phyloP scores from a whole-genome alignment of 1,139 yeast genomes.

The Suhomyces maxii region DNA sequence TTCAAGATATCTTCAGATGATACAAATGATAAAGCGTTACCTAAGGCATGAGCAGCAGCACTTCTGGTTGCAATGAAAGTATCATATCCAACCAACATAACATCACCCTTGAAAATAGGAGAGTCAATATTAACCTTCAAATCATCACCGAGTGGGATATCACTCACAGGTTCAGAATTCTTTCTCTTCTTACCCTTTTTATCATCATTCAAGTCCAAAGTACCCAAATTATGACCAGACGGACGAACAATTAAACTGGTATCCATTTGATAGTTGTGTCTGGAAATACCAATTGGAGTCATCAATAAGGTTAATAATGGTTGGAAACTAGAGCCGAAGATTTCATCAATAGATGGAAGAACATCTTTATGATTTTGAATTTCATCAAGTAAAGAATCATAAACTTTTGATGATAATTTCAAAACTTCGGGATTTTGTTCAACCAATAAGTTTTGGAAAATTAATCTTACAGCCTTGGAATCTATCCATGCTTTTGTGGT shows the following conservation, averaged over 20 bases:
- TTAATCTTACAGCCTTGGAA: constrained; percentile 65
- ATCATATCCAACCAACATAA: constrained; percentile 77
- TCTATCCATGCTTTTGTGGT: constrained; percentile 77
- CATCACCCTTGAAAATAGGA: constrained; percentile 90
- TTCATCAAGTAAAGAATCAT: constrained; percentile 55
- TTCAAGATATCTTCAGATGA: constrained; percentile 38
- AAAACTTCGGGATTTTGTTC: constrained; percentile 84
- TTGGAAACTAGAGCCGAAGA: constrained; percentile 53
- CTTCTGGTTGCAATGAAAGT: constrained; percentile 74
- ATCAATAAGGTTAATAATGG: constrained; percentile 70
- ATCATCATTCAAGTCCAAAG: constrained; percentile 24
- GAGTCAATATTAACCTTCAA: constrained; percentile 82
- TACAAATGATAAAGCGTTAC: constrained; percentile 61
- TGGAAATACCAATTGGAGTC: constrained; percentile 94
- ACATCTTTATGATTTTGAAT: constrained; percentile 27
- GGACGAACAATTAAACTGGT: constrained; percentile 73
- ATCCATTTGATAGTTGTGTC: constrained; percentile 86
- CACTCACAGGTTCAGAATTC: constrained; percentile 27
- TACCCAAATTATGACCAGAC: constrained; percentile 59
- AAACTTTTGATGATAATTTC: constrained; percentile 62
- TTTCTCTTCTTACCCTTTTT: constrained; percentile 40
- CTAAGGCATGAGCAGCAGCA: constrained; percentile 75
- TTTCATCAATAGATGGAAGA: constrained; percentile 41
- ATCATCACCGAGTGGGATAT: constrained; percentile 55
- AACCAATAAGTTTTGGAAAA: constrained; percentile 83